Percentiles rank a stretch among this genome's conserved stretches.
Conservation (phyloP, 495 filamentous ascomycete species). For the Xylaria venustula region DNA sequence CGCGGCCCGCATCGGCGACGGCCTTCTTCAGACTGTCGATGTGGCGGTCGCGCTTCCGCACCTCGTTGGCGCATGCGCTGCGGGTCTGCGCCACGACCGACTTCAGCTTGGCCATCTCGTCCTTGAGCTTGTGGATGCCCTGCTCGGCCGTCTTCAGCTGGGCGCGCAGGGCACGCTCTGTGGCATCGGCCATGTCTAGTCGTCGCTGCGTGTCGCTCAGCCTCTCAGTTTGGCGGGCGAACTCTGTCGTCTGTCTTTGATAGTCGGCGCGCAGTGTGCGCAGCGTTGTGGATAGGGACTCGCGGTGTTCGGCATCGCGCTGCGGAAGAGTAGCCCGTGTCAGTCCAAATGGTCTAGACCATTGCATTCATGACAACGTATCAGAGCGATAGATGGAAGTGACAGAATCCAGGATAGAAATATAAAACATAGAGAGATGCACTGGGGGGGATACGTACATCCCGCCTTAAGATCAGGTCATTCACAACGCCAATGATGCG, state of each 20-base stretch:
- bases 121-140: constrained; percentile 66
- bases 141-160: constrained; percentile 71
- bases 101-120: constrained; percentile 77
- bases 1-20: constrained; percentile 47
- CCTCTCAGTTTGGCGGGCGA: constrained; percentile 63
- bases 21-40: constrained; percentile 86
- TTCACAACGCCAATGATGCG: constrained; percentile 90
- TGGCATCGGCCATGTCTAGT: constrained; percentile 68
- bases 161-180: constrained; percentile 65
- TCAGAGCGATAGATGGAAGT: too few relatives aligned
- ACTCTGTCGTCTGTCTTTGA: constrained; percentile 62
- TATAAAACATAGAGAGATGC: background rate
- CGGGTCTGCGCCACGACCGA: constrained; percentile 76
- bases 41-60: constrained; percentile 87
- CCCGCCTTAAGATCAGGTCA: constrained; percentile 78
- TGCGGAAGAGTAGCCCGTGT: constrained; percentile 29
- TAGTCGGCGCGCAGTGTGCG: constrained; percentile 70
- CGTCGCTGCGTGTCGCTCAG: constrained; percentile 71
- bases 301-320: constrained; percentile 86
- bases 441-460: constrained; percentile 58
- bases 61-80: constrained; percentile 84
- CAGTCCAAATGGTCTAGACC: too few relatives aligned
- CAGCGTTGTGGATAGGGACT: constrained; percentile 75
- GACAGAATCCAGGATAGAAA: background rate
- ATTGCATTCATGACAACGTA: too few relatives aligned